phyloP scores from a whole-genome alignment of 2,329 filamentous ascomycete species.

The Ceratocystis ficicola region DNA sequence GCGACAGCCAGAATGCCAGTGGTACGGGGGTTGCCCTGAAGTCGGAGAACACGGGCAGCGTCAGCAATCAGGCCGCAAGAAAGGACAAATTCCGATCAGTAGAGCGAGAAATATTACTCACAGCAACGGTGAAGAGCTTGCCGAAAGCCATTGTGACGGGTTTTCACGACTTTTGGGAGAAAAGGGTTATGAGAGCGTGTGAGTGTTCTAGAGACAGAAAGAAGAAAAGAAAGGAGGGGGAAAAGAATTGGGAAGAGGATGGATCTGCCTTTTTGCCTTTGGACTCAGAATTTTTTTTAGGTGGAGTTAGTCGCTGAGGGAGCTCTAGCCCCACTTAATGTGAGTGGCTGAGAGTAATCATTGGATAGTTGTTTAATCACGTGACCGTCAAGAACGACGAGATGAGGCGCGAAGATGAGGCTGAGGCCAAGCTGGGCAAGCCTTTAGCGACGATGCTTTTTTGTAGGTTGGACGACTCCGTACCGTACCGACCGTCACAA shows the following conservation, averaged over 20 bases:
- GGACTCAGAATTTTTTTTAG: slow-evolving; percentile 22
- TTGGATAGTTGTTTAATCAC: slow-evolving; percentile 1
- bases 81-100: slow-evolving; percentile 23
- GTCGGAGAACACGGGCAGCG: slow-evolving; percentile 25
- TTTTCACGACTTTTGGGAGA: slow-evolving; percentile 22
- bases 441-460: slow-evolving; percentile 7
- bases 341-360: slow-evolving; percentile 12
- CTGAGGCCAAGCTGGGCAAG: slow-evolving; percentile 14
- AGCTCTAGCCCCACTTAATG: slow-evolving; percentile 11
- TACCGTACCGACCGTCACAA: not conserved
- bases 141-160: slow-evolving; percentile 78
- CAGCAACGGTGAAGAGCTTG: slow-evolving; percentile 84
- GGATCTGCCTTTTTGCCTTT: slow-evolving; percentile 21
- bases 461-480: not conserved
- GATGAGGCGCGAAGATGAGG: slow-evolving; percentile 20
- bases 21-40: slow-evolving; percentile 77
- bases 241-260: slow-evolving; percentile 16
- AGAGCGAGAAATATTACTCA: slow-evolving; percentile 35
- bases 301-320: slow-evolving; percentile 21
- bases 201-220: slow-evolving; percentile 26
- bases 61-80: slow-evolving; percentile 26
- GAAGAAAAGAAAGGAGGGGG: slow-evolving; percentile 24
- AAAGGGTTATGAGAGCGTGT: slow-evolving; percentile 24
- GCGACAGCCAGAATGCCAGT: slow-evolving; percentile 82
- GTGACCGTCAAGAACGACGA: slow-evolving; percentile 2